Evolutionary conservation across 768 basidiomycete species (phyloP).

Genomic region (Termitomyces sp.): DNA sequence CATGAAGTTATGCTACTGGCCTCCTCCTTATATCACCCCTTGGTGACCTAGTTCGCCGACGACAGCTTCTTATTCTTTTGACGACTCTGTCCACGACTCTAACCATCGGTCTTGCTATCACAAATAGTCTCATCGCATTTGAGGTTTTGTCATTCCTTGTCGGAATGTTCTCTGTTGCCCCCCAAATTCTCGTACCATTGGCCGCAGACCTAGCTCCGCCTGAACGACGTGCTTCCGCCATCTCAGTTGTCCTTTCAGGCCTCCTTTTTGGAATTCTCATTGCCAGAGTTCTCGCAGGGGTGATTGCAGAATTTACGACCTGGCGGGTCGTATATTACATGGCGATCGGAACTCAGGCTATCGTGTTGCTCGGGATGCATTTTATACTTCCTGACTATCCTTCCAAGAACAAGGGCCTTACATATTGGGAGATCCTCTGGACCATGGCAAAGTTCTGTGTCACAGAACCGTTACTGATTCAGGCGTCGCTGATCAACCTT

Average conservation of each 20-base stretch:
- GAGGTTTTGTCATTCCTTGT: conserved; percentile 68
- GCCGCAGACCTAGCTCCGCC: conserved; percentile 81
- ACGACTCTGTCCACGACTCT: conserved; percentile 50
- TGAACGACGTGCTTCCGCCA: conserved; percentile 65
- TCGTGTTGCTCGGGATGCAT: conserved; percentile 56
- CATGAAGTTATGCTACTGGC: conserved; percentile 62
- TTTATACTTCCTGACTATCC: conserved; percentile 79
- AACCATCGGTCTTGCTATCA: conserved; percentile 67
- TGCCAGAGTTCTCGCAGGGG: conserved; percentile 69
- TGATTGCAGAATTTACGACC: conserved; percentile 66
- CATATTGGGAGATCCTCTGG: conserved; percentile 62
- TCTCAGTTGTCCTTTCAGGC: conserved; percentile 66
- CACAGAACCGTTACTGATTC: conserved; percentile 76
- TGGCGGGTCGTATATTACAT: conserved; percentile 80
- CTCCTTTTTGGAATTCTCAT: conserved; percentile 71
- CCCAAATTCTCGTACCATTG: conserved; percentile 71
- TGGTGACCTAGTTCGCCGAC: conserved; percentile 75
- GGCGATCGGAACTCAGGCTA: conserved; percentile 62
- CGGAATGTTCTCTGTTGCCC: conserved; percentile 62
- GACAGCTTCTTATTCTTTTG: conserved; percentile 66
- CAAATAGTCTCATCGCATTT: conserved; percentile 51
- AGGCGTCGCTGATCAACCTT: conserved; percentile 56
- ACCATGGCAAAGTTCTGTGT: conserved; percentile 73
- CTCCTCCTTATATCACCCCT: conserved; percentile 73
- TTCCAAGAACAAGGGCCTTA: conserved; percentile 58